These are phyloP conservation scores for Turritis glabra DNA, from an alignment of 345 rosid genomes.

Conservation along the genomic window DNA sequence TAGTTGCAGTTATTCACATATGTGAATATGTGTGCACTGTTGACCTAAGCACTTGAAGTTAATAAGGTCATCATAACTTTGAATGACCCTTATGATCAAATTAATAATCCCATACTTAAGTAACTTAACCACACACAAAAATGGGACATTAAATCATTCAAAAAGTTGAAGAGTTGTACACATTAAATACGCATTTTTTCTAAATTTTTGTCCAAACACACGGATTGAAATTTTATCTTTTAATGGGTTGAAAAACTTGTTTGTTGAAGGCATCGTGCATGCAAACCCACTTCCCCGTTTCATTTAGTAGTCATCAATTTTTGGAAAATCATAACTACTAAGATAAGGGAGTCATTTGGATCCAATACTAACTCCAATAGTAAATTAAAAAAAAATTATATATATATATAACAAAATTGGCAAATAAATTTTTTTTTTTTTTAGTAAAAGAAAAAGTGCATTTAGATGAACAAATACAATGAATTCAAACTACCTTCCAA, in stretches of 20 bases:
- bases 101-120: neutral
- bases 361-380: neutral
- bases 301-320: constrained; percentile 1
- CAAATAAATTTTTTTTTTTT: neutral
- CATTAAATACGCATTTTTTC: no score
- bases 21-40: constrained; percentile 13
- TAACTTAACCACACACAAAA: neutral
- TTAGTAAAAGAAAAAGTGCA: neutral
- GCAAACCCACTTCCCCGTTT: constrained; percentile 10
- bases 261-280: constrained; percentile 31
- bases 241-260: constrained; percentile 8
- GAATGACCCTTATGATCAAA: neutral
- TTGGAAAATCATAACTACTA: neutral
- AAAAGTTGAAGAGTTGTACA: neutral
- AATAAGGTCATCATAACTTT: constrained; percentile 22
- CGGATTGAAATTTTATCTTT: no score
- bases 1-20: constrained; percentile 22
- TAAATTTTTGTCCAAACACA: no score
- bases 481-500: constrained; percentile 28
- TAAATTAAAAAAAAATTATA: neutral
- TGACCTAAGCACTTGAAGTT: constrained; percentile 26
- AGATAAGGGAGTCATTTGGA: neutral
- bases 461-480: constrained; percentile 16
- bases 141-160: neutral
- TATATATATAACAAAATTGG: neutral